Evolutionary conservation across 768 basidiomycete genomes (phyloP).

Genomic region (Serendipita sp.): DNA sequence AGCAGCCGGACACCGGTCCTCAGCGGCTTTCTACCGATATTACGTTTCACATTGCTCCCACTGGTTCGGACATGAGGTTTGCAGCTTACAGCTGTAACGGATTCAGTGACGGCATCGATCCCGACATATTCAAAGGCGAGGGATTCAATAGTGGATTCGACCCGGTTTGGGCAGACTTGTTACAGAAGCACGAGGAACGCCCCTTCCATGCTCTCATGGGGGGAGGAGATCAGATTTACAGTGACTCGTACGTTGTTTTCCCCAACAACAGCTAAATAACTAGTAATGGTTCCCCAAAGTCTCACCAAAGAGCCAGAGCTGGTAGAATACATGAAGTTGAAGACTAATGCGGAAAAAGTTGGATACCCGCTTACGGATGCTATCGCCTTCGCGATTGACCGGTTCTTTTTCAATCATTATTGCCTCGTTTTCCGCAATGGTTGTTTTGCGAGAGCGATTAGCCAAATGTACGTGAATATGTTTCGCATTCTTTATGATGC

Average conservation of each 20-base stretch:
- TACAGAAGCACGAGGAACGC: constrained; percentile 56
- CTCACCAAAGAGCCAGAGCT: constrained; percentile 77
- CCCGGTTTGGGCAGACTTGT: constrained; percentile 87
- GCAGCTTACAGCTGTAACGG: constrained; percentile 42
- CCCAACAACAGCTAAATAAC: background rate
- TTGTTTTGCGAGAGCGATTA: constrained; percentile 81
- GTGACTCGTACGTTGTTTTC: constrained; percentile 41
- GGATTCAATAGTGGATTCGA: constrained; percentile 74
- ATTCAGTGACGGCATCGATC: constrained; percentile 54
- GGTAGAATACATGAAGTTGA: constrained; percentile 63
- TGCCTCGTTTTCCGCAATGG: constrained; percentile 74
- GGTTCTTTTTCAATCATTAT: constrained; percentile 86
- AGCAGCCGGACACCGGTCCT: background rate
- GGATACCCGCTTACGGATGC: constrained; percentile 47
- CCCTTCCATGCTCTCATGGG: constrained; percentile 90
- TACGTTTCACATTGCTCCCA: constrained; percentile 66
- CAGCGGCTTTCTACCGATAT: background rate
- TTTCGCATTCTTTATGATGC: background rate
- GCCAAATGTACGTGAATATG: constrained; percentile 54
- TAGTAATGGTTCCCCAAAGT: constrained; percentile 21
- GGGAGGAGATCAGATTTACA: constrained; percentile 94
- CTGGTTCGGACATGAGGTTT: constrained; percentile 60
- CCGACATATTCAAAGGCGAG: constrained; percentile 68
- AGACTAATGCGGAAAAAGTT: constrained; percentile 45
- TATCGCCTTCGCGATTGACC: constrained; percentile 61